Evolutionary conservation across 805 yeast species (phyloP), one percentile per base, ranked within the genome.

Genomic region (Priceomyces castillae): DNA sequence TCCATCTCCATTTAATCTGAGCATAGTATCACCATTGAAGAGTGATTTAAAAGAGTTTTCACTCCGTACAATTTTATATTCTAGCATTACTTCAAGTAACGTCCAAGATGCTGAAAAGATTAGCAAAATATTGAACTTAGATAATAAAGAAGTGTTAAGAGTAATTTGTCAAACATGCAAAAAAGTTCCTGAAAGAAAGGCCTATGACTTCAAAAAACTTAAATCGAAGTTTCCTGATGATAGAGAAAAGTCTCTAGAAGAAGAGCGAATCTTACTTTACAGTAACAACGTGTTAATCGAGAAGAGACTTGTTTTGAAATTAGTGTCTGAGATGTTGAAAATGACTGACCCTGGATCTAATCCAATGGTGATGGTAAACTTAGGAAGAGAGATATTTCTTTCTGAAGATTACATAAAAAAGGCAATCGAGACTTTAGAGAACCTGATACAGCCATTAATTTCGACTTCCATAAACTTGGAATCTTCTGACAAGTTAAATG

Each of bases 71-170:
- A 56, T 68, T 6, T 55, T 64, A 9, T 72, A 69, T 50, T 56
- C 68, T 2, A 58, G 63, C 25, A 58, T 71, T 17, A 59, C 69
- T 1, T 54, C 64, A 15, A 51, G 47, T 3, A 62, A 66, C 36
- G 62, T 67, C 33, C 56, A 65, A 12, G 67, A 65, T 41, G 78
- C 83, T 4, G 47, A 54, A 4, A 65, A 62, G 14, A 53, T 81
- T 25, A 56, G 78, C 2, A 49, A 62, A 1, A 16, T 62, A 2
- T 58, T 81, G 23, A 51, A 62, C 0, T 43, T 80, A 4, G 74
- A 74, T 49, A 53, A 56, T 14, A 46, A 60, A 6, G 86, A 82
- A 51, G 65, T 71, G 1, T 59, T 77, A n/a, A 69, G 84, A 52
- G 61, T 80, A 3, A 64, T 77, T 2, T 47, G 61, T 11, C 77